A percentile compares a stretch with the other conserved stretches of the same genome.
These are phyloP conservation scores for Pueraria montana DNA, from an alignment of 306 rosid genomes.

Conservation along the genomic window DNA sequence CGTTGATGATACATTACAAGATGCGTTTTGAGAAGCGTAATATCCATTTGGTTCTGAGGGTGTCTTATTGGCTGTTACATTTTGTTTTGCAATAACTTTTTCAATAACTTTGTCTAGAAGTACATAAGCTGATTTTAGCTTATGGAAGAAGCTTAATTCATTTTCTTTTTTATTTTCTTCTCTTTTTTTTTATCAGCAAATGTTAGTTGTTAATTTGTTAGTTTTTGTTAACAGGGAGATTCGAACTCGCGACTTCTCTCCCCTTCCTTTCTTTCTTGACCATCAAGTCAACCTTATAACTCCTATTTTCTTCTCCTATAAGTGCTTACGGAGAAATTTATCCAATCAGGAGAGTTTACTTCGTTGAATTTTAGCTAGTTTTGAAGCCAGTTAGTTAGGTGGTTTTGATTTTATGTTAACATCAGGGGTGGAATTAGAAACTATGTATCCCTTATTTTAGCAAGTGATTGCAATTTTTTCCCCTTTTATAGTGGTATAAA, in stretches of 20 bases:
- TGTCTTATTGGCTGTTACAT: not conserved
- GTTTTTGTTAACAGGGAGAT: too few species aligned
- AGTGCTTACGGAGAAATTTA: not conserved
- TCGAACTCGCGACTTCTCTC: too few species aligned
- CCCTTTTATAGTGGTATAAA: conserved; percentile 17
- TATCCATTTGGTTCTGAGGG: not conserved
- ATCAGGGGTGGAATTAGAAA: not conserved
- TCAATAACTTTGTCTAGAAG: too few species aligned
- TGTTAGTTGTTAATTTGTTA: too few species aligned
- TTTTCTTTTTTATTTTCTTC: too few species aligned
- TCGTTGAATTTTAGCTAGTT: conserved; percentile 11
- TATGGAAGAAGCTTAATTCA: too few species aligned
- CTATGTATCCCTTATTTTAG: conserved; percentile 20
- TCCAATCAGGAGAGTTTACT: not conserved
- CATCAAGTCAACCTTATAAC: too few species aligned
- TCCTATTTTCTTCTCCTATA: too few species aligned
- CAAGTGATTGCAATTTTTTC: conserved; percentile 17
- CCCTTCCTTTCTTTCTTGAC: too few species aligned
- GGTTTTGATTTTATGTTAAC: conserved; percentile 16
- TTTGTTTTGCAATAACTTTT: too few species aligned
- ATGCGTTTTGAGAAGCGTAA: conserved; percentile 6
- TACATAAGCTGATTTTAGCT: too few species aligned
- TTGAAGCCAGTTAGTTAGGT: conserved; percentile 13
- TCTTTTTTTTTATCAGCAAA: too few species aligned
- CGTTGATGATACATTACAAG: not conserved